Base-by-base conservation (phyloP, 1,284 basidiomycete species). In the Rhodotorula sp. region DNA sequence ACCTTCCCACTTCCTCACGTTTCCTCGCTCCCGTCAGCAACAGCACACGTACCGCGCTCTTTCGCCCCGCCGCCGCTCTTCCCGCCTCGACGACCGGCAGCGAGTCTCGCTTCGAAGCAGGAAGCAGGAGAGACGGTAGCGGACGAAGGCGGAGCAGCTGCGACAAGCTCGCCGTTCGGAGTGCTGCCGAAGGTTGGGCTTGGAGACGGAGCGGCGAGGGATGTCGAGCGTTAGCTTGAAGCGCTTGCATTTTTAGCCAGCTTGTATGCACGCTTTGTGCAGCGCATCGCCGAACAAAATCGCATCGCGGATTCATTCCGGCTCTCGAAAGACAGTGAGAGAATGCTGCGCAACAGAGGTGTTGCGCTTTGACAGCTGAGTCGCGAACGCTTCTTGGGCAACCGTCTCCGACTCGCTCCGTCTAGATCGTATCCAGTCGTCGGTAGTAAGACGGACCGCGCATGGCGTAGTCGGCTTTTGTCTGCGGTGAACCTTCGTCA, bases 401-500 rank as follows among this genome's bases (percentile, higher is more conserved):
- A 44, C 11, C 48, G 10, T 26, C 15, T n/a, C 10, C 16, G n/a
- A 30, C 10, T 26, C 26, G 26, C 24, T 31, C 16, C 10, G 37
- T 26, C 55, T 64, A 64, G 28, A 64, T 20, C 51, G 20, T 34
- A 3, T 72, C 70, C 22, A 74, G 55, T 28, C 62, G 50, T 2
- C 73, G 66, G 62, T 75, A 73, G 34, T 58, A 47, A 4, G 71
- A 58, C 1, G 73, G 73, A 3, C 73, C 73, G 26, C 59, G 59
- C 6, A 57, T 47, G 15, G 67, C 53, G 56, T 75, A 75, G n/a
- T 75, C 73, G 4, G 59, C 62, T 51, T 75, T 75, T 2, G 73
- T 59, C 71, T 73, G 63, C 22, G 52, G 22, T 5, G 20, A 44
- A 9, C 3, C 31, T 8, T 15, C 16, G 50, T 11, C 15, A 34